Base-by-base conservation (phyloP, 2,329 filamentous ascomycete genomes). In the Penicillium paneum region DNA sequence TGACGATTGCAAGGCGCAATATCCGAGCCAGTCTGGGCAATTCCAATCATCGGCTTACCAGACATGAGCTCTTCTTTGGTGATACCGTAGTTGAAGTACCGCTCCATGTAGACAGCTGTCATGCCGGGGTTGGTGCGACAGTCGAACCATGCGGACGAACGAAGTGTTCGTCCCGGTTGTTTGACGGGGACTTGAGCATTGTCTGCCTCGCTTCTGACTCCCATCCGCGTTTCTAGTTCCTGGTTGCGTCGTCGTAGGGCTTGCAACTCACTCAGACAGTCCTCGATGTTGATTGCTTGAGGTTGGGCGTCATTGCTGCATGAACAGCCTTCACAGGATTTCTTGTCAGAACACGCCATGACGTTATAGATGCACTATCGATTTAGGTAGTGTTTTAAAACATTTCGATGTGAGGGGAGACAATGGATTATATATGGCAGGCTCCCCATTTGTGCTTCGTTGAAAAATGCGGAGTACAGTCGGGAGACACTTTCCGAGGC, bases 11-110 rank as follows among this genome's bases (percentile, higher is more conserved):
- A 81, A 0, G 79, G 78, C 0, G 78, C 70, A 32, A 81, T 63
- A 58, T 81, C 79, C 5, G 78, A 80, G 4, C 79, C 79, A 0
- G 78, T 77, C 67, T 81, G 78, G 1, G 78, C 79, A 55, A 81
- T 81, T 39, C 79, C 79, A 57, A 81, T 78, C 58, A 80, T 77
- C 19, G 79, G 79, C 59, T 77, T 79, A 1, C 74, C 76, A 2
- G 76, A 77, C 64, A 75, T 75, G 24, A 81, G 70, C 63, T 81
- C 79, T 54, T 80, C 76, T 28, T 71, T 66, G 1, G 78, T 80
- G 41, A 80, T 64, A 8, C 79, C 79, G 49, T 75, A 79, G 66
- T 80, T 80, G 58, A 81, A 71, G 56, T 78, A 79, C 29, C 79
- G 74, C 60, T 81, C 79, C 52, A 79, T 73, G 61, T 81, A 81